A percentile compares a stretch with the other conserved stretches of the same genome.
These are phyloP conservation scores for Epichloe typhina DNA, from an alignment of 2,329 filamentous ascomycete species.

Conservation along the genomic window DNA sequence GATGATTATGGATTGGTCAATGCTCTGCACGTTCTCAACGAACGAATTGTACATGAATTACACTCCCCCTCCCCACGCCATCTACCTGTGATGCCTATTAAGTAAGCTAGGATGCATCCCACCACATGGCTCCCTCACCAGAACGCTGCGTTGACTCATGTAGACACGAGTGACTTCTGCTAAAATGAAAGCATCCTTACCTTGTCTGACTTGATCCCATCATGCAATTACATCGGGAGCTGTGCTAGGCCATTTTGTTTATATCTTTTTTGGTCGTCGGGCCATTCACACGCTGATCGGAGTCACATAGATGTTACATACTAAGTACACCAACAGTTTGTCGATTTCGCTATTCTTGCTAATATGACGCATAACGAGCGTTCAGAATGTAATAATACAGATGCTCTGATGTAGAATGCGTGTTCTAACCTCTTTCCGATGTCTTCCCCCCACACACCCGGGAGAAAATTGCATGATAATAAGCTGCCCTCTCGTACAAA, in stretches of 20 bases:
- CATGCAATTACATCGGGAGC: neutral
- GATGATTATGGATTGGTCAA: neutral
- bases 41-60: neutral
- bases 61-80: too few relatives aligned
- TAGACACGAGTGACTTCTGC: neutral
- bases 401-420: neutral
- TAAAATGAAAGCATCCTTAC: neutral
- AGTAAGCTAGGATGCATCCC: too few relatives aligned
- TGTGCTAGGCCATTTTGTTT: neutral
- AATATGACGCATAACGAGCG: slow-evolving; percentile 1
- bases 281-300: too few relatives aligned
- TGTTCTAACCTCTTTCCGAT: neutral
- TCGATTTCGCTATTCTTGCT: neutral
- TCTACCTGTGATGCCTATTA: neutral
- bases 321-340: neutral
- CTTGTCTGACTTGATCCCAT: neutral
- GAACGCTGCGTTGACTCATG: neutral
- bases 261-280: too few relatives aligned
- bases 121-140: neutral
- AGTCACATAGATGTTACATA: neutral
- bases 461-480: neutral
- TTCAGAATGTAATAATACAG: slow-evolving; percentile 4
- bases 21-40: neutral
- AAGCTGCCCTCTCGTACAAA: neutral
- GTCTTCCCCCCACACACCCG: too few relatives aligned